Conservation (phyloP, 176 grass and related monocot genomes). For the Miscanthus lutarioriparius region DNA sequence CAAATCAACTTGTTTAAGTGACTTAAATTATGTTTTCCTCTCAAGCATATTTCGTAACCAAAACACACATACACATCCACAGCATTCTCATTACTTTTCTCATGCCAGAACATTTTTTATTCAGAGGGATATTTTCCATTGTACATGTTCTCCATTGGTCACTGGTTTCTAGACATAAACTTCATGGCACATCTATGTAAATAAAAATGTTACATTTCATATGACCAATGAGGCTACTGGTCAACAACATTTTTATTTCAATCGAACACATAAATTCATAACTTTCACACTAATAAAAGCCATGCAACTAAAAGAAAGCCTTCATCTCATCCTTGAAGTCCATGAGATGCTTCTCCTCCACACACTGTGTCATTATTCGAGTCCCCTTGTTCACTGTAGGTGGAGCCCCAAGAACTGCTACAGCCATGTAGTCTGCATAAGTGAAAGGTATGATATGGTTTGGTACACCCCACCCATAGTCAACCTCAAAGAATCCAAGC, state of each 20-base stretch:
- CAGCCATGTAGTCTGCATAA: constrained; percentile 71
- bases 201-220: neutral
- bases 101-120: too few relatives aligned
- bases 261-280: neutral
- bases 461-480: constrained; percentile 68
- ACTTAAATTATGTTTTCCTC: too few relatives aligned
- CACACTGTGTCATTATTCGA: constrained; percentile 68
- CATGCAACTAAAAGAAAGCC: constrained; percentile 35
- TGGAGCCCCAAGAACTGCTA: constrained; percentile 56
- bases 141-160: too few relatives aligned
- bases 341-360: constrained; percentile 44
- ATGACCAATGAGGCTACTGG: neutral
- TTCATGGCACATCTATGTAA: neutral
- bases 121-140: too few relatives aligned
- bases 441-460: constrained; percentile 59
- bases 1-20: too few relatives aligned
- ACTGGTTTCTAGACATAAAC: neutral
- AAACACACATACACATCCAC: too few relatives aligned
- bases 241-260: constrained; percentile 5
- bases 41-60: too few relatives aligned
- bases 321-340: constrained; percentile 63
- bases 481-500: constrained; percentile 62
- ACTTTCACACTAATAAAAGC: neutral
- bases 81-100: too few relatives aligned
- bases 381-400: constrained; percentile 48